Evolutionary conservation across 371 early-diverging fungal species (phyloP), one percentile per base, ranked within the genome.

Genomic region (Rhizopus stolonifer): DNA sequence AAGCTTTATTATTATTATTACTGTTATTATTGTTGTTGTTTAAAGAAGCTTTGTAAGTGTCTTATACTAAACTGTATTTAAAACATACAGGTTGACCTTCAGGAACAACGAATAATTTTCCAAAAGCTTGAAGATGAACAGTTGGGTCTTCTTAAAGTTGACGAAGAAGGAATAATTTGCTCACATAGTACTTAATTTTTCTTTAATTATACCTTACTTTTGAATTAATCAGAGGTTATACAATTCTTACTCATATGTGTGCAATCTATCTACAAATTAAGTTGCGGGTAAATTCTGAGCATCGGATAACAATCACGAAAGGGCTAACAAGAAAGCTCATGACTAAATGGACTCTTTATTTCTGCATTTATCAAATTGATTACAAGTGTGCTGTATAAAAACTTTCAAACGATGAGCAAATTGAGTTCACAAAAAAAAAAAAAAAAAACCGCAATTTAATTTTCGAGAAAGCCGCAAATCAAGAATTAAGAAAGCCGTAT

Each of bases 41-140:
- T 32, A 48, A 33, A 26, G 46, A 46, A 34, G 31, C 19, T 45
- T 45, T 26, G 24, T 45, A 45, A 23, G 46, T 45, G 23, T 25
- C 26, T 25, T 45, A 45, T 45, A 45, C 46, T 45, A 45, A 45
- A 22, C 7, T 34, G 22, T 43, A 31, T 52, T 52, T 52, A 32
- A 52, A 42, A 29, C 29, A 52, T 52, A 52, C 43, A 52, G 52
- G 31, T 26, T 29, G 43, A 43, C 43, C 43, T 52, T 42, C 32
- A 42, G n/a, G 42, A 52, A 29, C 43, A 52, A 31, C 31, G 19
- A 25, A 21, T 19, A 9, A 10, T 42, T 18, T 22, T 52, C 17
- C 29, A 42, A 21, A 31, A 15, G 19, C 26, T 52, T 26, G 25
- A 52, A 31, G 33, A 31, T 52, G 52, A 52, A 42, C 32, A 43